A percentile compares a stretch with the other conserved stretches of the same genome.
Conservation (phyloP, 352 stramenopile species). For the Pythium phragmitis region DNA sequence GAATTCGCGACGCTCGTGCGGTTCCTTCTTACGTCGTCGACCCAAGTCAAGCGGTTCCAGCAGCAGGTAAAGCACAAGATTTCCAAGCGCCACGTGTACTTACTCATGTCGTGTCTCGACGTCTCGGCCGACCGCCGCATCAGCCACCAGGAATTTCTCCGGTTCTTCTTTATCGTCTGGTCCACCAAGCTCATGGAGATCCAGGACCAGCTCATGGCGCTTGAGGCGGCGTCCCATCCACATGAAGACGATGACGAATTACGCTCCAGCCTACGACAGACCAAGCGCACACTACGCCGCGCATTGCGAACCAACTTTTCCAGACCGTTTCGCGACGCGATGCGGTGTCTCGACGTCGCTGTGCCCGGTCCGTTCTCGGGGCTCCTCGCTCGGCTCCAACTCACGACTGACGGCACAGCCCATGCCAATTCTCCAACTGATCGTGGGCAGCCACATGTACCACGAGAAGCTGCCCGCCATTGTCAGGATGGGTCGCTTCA, state of each 20-base stretch:
- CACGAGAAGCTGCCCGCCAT: neutral
- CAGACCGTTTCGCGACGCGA: slow-evolving; percentile 49
- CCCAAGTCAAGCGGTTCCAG: slow-evolving; percentile 22
- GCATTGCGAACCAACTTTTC: slow-evolving; percentile 55
- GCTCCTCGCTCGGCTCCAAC: slow-evolving; percentile 34
- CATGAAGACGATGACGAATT: slow-evolving; percentile 16
- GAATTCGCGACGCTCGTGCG: slow-evolving; percentile 50
- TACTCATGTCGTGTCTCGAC: slow-evolving; percentile 52
- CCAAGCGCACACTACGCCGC: slow-evolving; percentile 34
- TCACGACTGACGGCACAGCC: slow-evolving; percentile 13
- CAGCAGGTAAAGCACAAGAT: slow-evolving; percentile 22
- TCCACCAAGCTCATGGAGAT: slow-evolving; percentile 49
- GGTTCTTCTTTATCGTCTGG: slow-evolving; percentile 58
- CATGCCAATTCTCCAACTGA: neutral
- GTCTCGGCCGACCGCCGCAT: slow-evolving; percentile 44
- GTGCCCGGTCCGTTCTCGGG: slow-evolving; percentile 42
- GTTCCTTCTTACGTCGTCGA: slow-evolving; percentile 36
- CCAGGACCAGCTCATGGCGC: slow-evolving; percentile 39
- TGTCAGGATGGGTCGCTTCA: slow-evolving; percentile 11
- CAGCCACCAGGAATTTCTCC: slow-evolving; percentile 42
- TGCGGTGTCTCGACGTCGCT: slow-evolving; percentile 42
- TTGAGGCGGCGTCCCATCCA: slow-evolving; percentile 20
- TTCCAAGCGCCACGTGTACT: slow-evolving; percentile 47
- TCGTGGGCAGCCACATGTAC: neutral
- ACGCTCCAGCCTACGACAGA: neutral